Conservation (phyloP, 23 red algal species). For the Agarophyton chilense region DNA sequence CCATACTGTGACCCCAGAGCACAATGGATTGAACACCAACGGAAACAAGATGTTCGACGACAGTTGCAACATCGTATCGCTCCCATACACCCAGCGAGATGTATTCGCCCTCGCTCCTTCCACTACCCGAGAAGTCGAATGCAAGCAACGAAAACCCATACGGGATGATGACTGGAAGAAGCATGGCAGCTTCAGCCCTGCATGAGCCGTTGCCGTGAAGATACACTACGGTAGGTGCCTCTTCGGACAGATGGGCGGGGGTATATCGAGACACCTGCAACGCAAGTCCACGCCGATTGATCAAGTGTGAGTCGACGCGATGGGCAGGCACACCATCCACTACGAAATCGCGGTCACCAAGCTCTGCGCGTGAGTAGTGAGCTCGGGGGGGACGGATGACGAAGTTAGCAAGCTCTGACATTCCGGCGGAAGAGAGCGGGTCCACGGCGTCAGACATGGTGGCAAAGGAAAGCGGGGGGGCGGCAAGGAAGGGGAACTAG, state of each 20-base stretch:
- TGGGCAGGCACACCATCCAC: slow-evolving; percentile 25
- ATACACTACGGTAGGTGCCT: slow-evolving; percentile 71
- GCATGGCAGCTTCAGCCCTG: slow-evolving; percentile 63
- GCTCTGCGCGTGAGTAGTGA: slow-evolving; percentile 61
- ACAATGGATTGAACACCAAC: slow-evolving; percentile 48
- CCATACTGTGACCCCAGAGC: slow-evolving; percentile 85
- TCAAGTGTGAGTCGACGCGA: slow-evolving; percentile 57
- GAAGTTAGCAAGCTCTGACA: slow-evolving; percentile 74
- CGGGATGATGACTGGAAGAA: slow-evolving; percentile 55
- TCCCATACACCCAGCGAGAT: slow-evolving; percentile 83
- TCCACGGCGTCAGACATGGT: slow-evolving; percentile 49
- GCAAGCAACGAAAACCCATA: slow-evolving; percentile 74
- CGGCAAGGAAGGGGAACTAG: not conserved
- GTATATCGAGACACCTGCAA: slow-evolving; percentile 46
- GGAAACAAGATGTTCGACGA: slow-evolving; percentile 62
- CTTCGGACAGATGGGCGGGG: slow-evolving; percentile 18
- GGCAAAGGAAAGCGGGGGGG: not conserved
- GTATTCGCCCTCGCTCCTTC: slow-evolving; percentile 74
- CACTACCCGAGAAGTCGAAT: slow-evolving; percentile 84
- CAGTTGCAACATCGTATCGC: slow-evolving; percentile 68
- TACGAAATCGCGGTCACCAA: slow-evolving; percentile 63
- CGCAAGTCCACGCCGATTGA: slow-evolving; percentile 39
- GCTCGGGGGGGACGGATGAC: slow-evolving; percentile 87
- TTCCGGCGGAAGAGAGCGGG: slow-evolving; percentile 60
- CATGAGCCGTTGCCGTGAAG: slow-evolving; percentile 84